Percentiles rank a stretch among this genome's conserved stretches.
phyloP scores from a whole-genome alignment of 2,329 filamentous ascomycete genomes.

The Colletotrichum ledebouriae region DNA sequence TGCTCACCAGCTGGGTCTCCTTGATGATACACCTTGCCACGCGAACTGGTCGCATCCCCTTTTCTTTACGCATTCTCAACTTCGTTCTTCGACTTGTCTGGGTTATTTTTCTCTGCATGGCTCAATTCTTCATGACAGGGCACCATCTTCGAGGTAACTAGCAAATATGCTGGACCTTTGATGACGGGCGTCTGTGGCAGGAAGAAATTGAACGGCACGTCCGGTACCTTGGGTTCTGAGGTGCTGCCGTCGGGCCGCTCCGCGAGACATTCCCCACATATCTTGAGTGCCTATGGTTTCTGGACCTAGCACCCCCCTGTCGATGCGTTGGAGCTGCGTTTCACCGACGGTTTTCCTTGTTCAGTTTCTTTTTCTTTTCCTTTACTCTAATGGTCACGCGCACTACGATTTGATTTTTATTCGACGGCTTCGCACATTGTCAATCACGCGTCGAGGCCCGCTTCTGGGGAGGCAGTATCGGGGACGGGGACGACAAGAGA shows the following conservation, averaged over 20 bases:
- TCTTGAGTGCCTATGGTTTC: conserved; percentile 21
- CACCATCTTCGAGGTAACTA: conserved; percentile 35
- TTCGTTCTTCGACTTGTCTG: conserved; percentile 57
- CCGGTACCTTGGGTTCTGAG: conserved; percentile 52
- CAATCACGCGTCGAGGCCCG: conserved; percentile 46
- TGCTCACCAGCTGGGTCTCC: conserved; percentile 40
- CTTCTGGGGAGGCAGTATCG: conserved; percentile 54
- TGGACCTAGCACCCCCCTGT: conserved; percentile 44
- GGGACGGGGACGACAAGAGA: conserved; percentile 31
- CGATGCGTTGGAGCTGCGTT: conserved; percentile 56
- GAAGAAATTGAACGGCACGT: conserved; percentile 54
- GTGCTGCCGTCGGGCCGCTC: conserved; percentile 48
- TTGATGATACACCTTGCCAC: conserved; percentile 46
- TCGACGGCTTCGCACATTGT: conserved; percentile 46
- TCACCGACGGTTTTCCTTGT: conserved; percentile 43
- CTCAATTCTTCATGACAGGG: conserved; percentile 50
- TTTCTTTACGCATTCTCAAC: conserved; percentile 54
- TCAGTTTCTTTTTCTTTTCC: conserved; percentile 40
- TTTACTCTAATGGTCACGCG: conserved; percentile 41
- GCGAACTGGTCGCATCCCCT: conserved; percentile 54
- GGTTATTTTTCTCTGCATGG: conserved; percentile 50
- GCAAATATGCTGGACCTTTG: conserved; percentile 6
- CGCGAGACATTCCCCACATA: conserved; percentile 34
- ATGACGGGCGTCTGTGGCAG: conserved; percentile 23
- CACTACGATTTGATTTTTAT: conserved; percentile 36